Evolutionary conservation across 345 rosid genomes (phyloP), one percentile per base, ranked within the genome.

Genomic region (Leavenworthia alabamica): DNA sequence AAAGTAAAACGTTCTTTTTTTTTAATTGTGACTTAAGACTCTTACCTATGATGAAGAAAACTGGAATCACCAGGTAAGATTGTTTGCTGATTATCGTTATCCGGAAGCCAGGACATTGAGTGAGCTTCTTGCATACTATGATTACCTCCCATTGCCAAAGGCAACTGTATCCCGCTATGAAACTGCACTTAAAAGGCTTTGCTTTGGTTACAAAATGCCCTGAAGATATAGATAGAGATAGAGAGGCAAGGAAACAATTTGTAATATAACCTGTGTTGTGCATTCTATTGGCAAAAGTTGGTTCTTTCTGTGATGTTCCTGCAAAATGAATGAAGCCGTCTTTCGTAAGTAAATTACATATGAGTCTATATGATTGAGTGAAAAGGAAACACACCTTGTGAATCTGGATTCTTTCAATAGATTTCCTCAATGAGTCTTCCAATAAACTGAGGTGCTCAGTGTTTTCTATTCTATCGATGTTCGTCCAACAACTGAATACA

Each of bases 371-470:
- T 56, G 59, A 17, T 14, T 22, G 14, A 62, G 49, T 26, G 28
- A 20, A 4, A 29, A 42, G 35, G 47, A 57, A 49, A 4, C 57
- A 50, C 39, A 87, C 97, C 89, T 85, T 82, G 48, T 81, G 88
- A 39, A 72, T 47, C 45, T 28, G 79, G 59, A 88, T 62, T 56
- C 64, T 77, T 48, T 74, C 80, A 60, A 90, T 67, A 13, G 94
- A 88, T 48, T 83, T 80, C 44, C 79, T 78, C 24, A 86, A 80
- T 8, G 85, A 86, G 37, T 85, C 83, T 74, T 90, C 97, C 91
- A 90, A 84, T 78, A 79, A 82, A 62, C 64, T 55, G 53, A 86
- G 83, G 67, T 82, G 83, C 58, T 81, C 89, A 8, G 81, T 51
- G 73, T 69, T 82, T 55, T 86, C 86, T 73, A 90, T 70, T 67